phyloP scores from a whole-genome alignment of 192 early-diverging fungal species.

The Coemansia pectinata region DNA sequence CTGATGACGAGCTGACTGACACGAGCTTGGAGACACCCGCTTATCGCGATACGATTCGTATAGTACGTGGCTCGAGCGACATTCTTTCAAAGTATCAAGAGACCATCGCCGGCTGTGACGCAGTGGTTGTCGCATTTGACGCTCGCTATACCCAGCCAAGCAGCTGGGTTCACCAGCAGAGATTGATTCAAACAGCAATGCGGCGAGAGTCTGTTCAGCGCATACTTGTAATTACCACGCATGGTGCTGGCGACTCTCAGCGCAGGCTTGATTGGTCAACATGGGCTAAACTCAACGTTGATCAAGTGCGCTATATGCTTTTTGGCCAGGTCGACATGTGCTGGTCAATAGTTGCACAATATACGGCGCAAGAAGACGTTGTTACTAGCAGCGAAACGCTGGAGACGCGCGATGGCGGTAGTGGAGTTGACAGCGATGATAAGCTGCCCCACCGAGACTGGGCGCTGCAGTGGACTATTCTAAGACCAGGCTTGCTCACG shows the following conservation, averaged over 20 bases:
- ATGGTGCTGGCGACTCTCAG: constrained; percentile 36
- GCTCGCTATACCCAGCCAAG: constrained; percentile 11
- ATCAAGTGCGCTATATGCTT: constrained; percentile 24
- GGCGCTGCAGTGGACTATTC: constrained; percentile 30
- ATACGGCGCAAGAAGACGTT: constrained; percentile 33
- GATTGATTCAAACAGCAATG: constrained; percentile 37
- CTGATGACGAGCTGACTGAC: constrained; percentile 23
- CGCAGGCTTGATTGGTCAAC: constrained; percentile 32
- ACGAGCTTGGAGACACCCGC: constrained; percentile 15
- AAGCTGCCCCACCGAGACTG: neutral
- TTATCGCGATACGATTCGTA: constrained; percentile 18
- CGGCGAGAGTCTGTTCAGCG: constrained; percentile 9
- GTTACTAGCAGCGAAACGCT: constrained; percentile 10
- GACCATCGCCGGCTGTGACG: constrained; percentile 13
- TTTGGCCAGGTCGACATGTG: constrained; percentile 7
- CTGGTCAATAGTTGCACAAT: constrained; percentile 41
- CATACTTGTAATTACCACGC: constrained; percentile 28
- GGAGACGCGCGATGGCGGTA: neutral
- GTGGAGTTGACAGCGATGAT: neutral
- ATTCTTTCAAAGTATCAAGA: constrained; percentile 23
- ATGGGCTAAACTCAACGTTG: constrained; percentile 27
- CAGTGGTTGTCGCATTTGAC: constrained; percentile 39
- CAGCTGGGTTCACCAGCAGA: constrained; percentile 27
- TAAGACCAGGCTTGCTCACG: constrained; percentile 22
- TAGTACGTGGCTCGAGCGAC: constrained; percentile 26